Conservation (phyloP, 2,329 filamentous ascomycete genomes). For the Stachybotrys elegans region DNA sequence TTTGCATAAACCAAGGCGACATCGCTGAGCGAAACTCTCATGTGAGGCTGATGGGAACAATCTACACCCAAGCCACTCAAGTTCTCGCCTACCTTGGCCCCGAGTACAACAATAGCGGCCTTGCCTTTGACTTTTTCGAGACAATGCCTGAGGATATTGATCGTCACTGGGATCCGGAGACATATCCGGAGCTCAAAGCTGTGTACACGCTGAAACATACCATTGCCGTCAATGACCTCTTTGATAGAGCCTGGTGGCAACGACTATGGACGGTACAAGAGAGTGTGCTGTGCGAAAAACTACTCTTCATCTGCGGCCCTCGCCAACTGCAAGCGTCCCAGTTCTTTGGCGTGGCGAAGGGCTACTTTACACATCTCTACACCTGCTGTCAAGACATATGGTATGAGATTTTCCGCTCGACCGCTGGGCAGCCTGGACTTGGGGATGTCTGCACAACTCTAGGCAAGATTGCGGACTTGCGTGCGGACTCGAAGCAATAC, state of each 20-base stretch:
- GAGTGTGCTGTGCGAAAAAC: background rate
- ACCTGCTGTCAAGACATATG: background rate
- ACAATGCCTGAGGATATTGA: background rate
- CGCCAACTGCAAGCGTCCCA: background rate
- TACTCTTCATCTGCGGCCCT: background rate
- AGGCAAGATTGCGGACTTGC: background rate
- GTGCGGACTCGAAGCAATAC: background rate
- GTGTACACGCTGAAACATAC: background rate
- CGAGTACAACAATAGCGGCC: background rate
- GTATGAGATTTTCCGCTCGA: background rate
- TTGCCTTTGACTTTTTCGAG: background rate
- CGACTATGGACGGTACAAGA: background rate
- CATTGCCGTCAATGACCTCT: background rate
- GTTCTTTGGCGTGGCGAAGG: background rate
- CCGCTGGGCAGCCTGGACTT: background rate
- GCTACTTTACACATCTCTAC: background rate
- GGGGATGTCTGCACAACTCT: background rate
- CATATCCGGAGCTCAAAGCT: background rate
- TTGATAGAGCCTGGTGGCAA: background rate
- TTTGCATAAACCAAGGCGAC: conserved; percentile 9
- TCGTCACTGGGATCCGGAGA: background rate
- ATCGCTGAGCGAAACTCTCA: background rate
- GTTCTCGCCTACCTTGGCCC: background rate
- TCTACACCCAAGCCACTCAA: background rate
- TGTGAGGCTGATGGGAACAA: background rate